Conservation (phyloP, 129 eudicot species). For the Flaveria brownii region DNA sequence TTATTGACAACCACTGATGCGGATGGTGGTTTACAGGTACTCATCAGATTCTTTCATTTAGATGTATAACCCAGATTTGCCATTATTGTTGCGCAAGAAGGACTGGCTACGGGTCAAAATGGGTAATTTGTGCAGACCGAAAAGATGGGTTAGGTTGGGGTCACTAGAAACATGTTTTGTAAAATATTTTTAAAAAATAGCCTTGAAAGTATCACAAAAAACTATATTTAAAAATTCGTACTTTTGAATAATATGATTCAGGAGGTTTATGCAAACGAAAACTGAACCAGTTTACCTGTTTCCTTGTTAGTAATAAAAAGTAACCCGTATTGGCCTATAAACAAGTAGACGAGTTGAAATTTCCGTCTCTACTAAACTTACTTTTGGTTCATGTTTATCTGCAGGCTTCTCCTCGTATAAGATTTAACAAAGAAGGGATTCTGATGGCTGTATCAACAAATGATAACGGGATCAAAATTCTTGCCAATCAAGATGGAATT, state of each 20-base stretch:
- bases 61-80: not conserved
- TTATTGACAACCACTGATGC: constrained; percentile 61
- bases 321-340: not conserved
- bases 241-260: not conserved
- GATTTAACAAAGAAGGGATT: constrained; percentile 75
- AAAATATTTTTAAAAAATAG: not conserved
- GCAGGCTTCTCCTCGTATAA: constrained; percentile 83
- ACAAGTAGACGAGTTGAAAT: not conserved
- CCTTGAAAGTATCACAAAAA: not conserved
- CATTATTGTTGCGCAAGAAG: not conserved
- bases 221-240: not conserved
- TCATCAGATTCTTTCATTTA: constrained; percentile 20
- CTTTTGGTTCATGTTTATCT: constrained; percentile 19
- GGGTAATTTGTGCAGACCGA: not conserved
- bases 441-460: constrained; percentile 81
- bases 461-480: constrained; percentile 71
- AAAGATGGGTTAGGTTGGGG: not conserved
- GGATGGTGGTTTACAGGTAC: constrained; percentile 79
- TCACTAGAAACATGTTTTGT: not conserved
- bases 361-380: constrained; percentile 3
- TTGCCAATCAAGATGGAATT: constrained; percentile 70
- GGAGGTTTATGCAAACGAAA: constrained; percentile 9
- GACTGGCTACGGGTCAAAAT: not conserved
- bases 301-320: not conserved
- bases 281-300: not conserved